These are phyloP conservation scores for Cladosporium colombiae DNA, from an alignment of 2,329 filamentous ascomycete species.

Conservation along the genomic window DNA sequence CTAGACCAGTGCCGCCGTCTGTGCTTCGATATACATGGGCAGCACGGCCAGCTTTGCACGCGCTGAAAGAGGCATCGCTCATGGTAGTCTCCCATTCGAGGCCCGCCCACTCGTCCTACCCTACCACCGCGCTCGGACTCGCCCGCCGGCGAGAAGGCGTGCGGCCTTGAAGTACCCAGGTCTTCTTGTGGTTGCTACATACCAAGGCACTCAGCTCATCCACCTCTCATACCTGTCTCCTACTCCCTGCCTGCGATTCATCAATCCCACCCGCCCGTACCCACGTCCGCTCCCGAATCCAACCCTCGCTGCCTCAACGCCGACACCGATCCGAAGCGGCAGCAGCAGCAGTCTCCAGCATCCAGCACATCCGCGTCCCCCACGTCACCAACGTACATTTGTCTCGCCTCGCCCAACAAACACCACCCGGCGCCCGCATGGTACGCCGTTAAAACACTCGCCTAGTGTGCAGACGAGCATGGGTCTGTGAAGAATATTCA, in stretches of 20 bases:
- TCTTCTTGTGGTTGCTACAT: background rate
- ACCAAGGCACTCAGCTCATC: background rate
- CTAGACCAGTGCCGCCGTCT: constrained; percentile 6
- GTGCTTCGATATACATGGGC: background rate
- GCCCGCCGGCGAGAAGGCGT: background rate
- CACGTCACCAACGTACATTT: constrained; percentile 18
- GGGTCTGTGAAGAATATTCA: constrained; percentile 6
- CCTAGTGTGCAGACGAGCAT: constrained; percentile 18
- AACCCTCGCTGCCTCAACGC: background rate
- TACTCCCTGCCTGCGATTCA: background rate
- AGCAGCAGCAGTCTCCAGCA: background rate
- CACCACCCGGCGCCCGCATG: constrained; percentile 8
- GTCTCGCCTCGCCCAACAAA: constrained; percentile 11
- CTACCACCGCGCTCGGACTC: background rate
- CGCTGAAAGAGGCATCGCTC: background rate
- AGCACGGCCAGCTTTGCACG: background rate
- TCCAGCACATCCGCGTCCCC: background rate
- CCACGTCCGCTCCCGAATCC: background rate
- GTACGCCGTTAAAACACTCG: constrained; percentile 13
- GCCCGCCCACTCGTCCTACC: background rate
- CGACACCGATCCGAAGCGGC: background rate
- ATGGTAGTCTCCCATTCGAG: background rate
- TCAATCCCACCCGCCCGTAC: background rate
- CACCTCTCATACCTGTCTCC: background rate
- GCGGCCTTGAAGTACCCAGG: background rate